Conservation (phyloP, 768 basidiomycete species). For the Artomyces pyxidatus region DNA sequence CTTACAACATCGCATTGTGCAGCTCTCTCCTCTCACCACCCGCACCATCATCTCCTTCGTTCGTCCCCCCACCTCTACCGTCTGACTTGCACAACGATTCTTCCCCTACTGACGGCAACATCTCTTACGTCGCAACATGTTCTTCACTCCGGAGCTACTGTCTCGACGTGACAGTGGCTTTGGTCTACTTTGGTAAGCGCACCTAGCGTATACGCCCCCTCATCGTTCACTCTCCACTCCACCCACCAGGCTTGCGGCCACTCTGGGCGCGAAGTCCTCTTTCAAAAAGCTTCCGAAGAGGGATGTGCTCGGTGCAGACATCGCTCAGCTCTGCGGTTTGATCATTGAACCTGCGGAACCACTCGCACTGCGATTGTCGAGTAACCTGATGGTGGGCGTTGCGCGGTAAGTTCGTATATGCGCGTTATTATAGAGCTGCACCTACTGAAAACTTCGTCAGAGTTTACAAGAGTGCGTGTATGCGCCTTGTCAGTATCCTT, state of each 20-base stretch:
- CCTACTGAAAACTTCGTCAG: slow-evolving; percentile 18
- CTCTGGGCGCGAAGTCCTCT: slow-evolving; percentile 79
- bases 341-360: slow-evolving; percentile 83
- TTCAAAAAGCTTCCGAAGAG: slow-evolving; percentile 78
- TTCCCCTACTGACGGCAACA: neutral
- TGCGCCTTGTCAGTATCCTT: neutral
- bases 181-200: slow-evolving; percentile 70
- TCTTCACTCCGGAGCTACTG: slow-evolving; percentile 78
- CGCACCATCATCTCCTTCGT: too few species aligned
- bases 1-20: too few species aligned
- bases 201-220: neutral
- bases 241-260: slow-evolving; percentile 76
- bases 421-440: too few species aligned
- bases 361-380: slow-evolving; percentile 77
- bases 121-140: slow-evolving; percentile 40
- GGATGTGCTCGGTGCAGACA: slow-evolving; percentile 80
- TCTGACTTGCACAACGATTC: too few species aligned
- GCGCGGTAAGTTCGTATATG: slow-evolving; percentile 69
- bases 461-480: slow-evolving; percentile 39
- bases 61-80: too few species aligned
- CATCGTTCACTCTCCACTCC: neutral
- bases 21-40: too few species aligned
- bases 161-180: slow-evolving; percentile 81
- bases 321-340: slow-evolving; percentile 68
- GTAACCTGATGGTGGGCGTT: slow-evolving; percentile 84